Evolutionary conservation across 2,329 filamentous ascomycete genomes (phyloP), one percentile per base, ranked within the genome.

Genomic region (Clarireedia sp.): DNA sequence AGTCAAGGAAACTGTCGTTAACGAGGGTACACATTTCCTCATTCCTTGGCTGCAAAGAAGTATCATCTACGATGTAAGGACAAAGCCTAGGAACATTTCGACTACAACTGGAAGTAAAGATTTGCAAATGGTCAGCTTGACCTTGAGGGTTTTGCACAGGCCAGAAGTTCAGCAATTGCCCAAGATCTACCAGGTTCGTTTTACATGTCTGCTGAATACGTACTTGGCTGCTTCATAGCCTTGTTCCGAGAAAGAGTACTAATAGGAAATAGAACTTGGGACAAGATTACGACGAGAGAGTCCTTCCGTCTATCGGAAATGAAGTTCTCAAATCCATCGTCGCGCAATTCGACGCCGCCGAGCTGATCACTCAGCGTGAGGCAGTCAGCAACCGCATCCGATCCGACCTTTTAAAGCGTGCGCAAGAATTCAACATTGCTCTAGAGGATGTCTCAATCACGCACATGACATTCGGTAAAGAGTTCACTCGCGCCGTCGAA

Each of bases 121-220:
- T 76, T 75, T 99, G 79, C 94, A 99, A 78, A 99, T 99, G 94
- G 94, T 99, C 69, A 96, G 90, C 80, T 81, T 99, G 79, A 99
- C 94, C 53, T 80, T 99, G 71, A 83, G 94, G 73, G 94, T 99
- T 62, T 75, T 99, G 72, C 92, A 97, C 76, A 82, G 95, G 66
- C 94, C 95, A 5, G 92, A 96, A 56, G 92, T 99, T 67, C 84
- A 89, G 78, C 83, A 86, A 67, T 78, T 99, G 69, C 95, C 94
- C 58, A 95, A 92, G 78, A 99, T 99, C 69, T 99, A 99, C 79
- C 94, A 97, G 83, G 92, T 96, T 74, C 61, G 79, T 67, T 54
- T 41, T 43, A 9, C 40, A 7, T 16, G n/a, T 16, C 17, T 38
- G 16, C 24, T 3, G 7, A 24, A 17, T 12, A 8, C 23, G 21